Base-by-base conservation (phyloP, 305 asterid species). In the Fraxinus albicans region DNA sequence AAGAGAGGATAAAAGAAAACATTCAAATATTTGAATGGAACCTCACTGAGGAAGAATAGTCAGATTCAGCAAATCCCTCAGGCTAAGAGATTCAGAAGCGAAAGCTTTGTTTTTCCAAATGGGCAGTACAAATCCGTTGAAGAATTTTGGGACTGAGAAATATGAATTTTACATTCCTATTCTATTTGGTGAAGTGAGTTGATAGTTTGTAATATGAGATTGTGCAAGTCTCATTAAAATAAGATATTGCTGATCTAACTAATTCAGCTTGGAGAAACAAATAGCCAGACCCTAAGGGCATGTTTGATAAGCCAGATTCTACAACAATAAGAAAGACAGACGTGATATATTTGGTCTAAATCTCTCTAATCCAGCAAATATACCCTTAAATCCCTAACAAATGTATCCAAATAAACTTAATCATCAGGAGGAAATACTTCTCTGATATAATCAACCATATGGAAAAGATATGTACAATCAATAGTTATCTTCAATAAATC, bases 131-230 rank as follows among this genome's bases (percentile, higher is more conserved):
- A 86, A 58, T 85, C 91, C 3, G 9, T 82, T n/a, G 85, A 88
- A 38, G 85, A 89, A 70, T 90, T 8, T 12, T 91, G 95, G 93
- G 92, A 90, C 79, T 90, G 86, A 35, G 92, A 91, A 47, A 78
- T 85, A 50, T 81, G 40, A 85, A 35, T 6, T 73, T 23, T 12
- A 34, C 77, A 3, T 13, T 47, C 5, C 58, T 47, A 3, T 47
- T 47, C 58, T 47, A 47, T 13, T 47, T 47, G 58, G 58, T 13
- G 58, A 13, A 3, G 55, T 44, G 55, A 44, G 55, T 44, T 44
- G 55, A 42, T 10, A 47, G 19, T 13, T 47, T 47, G 58, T 15
- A 47, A 47, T 13, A 13, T 0, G 58, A 44, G 55, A 44, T 12
- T 44, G 55, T 44, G 53, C 55, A 44, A 44, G 55, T 44, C n/a